Evolutionary conservation across 805 yeast genomes (phyloP).

Genomic region (Candida xiaguanensis): DNA sequence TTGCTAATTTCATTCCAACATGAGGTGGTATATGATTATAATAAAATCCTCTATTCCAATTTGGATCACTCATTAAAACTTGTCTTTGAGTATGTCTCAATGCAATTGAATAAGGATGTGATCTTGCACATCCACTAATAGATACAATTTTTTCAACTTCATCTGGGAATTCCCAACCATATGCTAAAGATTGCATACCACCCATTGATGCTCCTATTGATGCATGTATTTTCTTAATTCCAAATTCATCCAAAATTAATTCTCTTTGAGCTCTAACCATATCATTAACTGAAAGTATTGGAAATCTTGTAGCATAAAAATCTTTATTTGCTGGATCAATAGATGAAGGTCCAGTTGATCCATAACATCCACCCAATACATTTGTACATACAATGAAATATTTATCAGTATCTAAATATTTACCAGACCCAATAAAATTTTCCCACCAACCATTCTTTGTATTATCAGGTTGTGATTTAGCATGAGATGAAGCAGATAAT

Average conservation of each 20-base stretch:
- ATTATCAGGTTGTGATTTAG: conserved; percentile 72
- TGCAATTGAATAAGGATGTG: conserved; percentile 92
- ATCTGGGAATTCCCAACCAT: conserved; percentile 78
- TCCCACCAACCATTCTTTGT: conserved; percentile 93
- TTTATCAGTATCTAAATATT: conserved; percentile 73
- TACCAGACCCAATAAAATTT: conserved; percentile 81
- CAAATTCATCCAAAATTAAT: conserved; percentile 58
- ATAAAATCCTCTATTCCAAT: conserved; percentile 89
- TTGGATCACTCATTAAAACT: conserved; percentile 89
- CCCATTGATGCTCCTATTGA: conserved; percentile 93
- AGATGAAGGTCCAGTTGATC: conserved; percentile 90
- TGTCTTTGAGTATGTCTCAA: conserved; percentile 91
- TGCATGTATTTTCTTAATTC: conserved; percentile 64
- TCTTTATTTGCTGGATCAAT: conserved; percentile 63
- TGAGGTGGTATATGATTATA: conserved; percentile 84
- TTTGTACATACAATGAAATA: conserved; percentile 86
- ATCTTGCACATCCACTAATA: conserved; percentile 90
- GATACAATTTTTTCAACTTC: conserved; percentile 69
- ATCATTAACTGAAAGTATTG: conserved; percentile 79
- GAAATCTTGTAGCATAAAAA: conserved; percentile 83
- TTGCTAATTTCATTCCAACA: conserved; percentile 88
- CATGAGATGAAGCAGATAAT: conserved; percentile 90
- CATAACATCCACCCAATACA: conserved; percentile 92
- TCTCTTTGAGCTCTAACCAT: conserved; percentile 88
- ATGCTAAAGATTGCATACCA: conserved; percentile 96